These are phyloP conservation scores for Rhodosporidiobolus sp. DNA, from an alignment of 768 basidiomycete species.

Conservation along the genomic window DNA sequence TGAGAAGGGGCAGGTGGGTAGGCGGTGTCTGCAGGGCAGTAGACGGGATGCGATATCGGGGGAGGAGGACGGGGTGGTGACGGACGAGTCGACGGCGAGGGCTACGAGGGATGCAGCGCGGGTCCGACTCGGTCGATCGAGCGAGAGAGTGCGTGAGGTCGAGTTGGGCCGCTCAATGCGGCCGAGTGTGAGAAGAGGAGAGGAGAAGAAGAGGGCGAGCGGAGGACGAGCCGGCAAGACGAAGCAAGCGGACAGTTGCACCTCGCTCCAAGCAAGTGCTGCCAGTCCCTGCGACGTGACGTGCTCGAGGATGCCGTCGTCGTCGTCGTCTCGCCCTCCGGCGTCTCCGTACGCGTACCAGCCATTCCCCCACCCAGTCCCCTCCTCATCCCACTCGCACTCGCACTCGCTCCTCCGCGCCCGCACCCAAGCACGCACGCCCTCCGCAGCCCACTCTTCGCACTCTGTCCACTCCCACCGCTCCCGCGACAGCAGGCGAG, in stretches of 20 bases:
- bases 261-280: no score
- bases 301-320: not conserved
- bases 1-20: not conserved
- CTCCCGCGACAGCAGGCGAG: not conserved
- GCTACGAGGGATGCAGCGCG: no score
- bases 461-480: not conserved
- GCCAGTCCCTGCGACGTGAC: not conserved
- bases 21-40: not conserved
- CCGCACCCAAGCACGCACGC: not conserved
- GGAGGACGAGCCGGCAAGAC: not conserved
- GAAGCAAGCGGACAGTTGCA: no score
- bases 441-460: not conserved
- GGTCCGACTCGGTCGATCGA: no score
- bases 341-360: not conserved
- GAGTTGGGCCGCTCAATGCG: no score
- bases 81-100: no score
- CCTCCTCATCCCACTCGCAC: not conserved
- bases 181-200: no score
- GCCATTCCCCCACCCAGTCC: not conserved
- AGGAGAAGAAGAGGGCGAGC: no score
- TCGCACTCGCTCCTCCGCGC: conserved; percentile 4
- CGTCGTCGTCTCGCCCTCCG: not conserved
- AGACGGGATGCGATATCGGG: not conserved
- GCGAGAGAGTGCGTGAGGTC: no score
- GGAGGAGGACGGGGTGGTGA: not conserved